These are phyloP conservation scores for Exophiala dermatitidis DNA, from an alignment of 2,329 filamentous ascomycete species.

Conservation along the genomic window DNA sequence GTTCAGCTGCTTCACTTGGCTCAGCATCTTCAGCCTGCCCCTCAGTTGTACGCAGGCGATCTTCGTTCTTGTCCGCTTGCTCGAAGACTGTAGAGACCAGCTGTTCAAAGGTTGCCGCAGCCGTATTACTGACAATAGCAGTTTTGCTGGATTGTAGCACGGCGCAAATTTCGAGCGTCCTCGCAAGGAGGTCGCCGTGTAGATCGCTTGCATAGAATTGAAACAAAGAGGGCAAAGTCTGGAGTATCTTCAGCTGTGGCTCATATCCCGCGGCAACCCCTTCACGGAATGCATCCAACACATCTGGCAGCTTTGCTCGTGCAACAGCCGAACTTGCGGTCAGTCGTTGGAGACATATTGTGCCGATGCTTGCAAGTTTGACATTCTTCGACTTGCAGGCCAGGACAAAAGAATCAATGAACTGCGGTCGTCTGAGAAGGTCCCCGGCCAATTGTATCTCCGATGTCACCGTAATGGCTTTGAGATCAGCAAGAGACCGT, in stretches of 20 bases:
- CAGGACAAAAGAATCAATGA: constrained; percentile 88
- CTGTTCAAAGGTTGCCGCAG: constrained; percentile 92
- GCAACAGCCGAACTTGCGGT: constrained; percentile 76
- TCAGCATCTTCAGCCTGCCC: constrained; percentile 13
- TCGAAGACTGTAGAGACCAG: constrained; percentile 89
- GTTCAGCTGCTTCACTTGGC: constrained; percentile 13
- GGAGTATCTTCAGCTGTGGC: constrained; percentile 90
- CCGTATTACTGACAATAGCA: constrained; percentile 88
- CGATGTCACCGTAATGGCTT: constrained; percentile 62
- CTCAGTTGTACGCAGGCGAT: background rate
- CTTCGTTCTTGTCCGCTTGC: constrained; percentile 51
- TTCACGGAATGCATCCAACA: constrained; percentile 80
- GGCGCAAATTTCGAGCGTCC: constrained; percentile 82
- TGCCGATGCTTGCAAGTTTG: constrained; percentile 80
- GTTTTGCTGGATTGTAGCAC: constrained; percentile 87
- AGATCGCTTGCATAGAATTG: constrained; percentile 84
- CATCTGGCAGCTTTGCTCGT: constrained; percentile 69
- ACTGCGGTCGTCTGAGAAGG: constrained; percentile 70
- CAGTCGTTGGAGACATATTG: constrained; percentile 81
- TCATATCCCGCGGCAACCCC: constrained; percentile 69
- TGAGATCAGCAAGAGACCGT: constrained; percentile 85
- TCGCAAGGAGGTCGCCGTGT: constrained; percentile 71
- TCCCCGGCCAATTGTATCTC: constrained; percentile 73
- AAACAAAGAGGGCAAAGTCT: constrained; percentile 78
- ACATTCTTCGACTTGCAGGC: constrained; percentile 85